phyloP scores from a whole-genome alignment of 1,284 basidiomycete species.

The Lentinus polychrous region DNA sequence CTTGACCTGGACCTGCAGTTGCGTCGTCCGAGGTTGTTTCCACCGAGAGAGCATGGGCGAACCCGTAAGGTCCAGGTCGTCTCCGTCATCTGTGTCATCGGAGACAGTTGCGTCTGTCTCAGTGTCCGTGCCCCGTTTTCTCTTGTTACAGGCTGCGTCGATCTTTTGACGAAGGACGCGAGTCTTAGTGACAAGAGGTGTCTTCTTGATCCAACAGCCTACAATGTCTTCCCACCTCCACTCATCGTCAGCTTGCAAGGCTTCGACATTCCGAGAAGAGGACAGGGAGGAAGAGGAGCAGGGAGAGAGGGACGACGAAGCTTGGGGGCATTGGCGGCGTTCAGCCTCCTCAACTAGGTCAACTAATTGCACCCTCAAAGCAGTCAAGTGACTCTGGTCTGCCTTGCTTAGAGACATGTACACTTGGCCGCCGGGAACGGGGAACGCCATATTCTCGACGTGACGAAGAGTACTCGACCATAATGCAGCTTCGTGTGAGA shows the following conservation, averaged over 20 bases:
- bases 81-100: slow-evolving; percentile 7
- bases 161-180: too few relatives aligned
- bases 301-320: too few relatives aligned
- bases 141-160: too few relatives aligned
- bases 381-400: slow-evolving; percentile 18
- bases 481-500: slow-evolving; percentile 18
- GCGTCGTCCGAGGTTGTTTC: not conserved
- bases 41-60: not conserved
- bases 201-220: slow-evolving; percentile 33
- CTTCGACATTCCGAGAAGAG: slow-evolving; percentile 6
- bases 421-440: slow-evolving; percentile 10
- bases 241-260: slow-evolving; percentile 12
- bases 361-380: slow-evolving; percentile 31
- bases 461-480: slow-evolving; percentile 44
- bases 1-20: not conserved
- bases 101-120: not conserved
- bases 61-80: not conserved
- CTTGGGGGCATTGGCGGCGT: slow-evolving; percentile 29
- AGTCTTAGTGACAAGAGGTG: slow-evolving; percentile 17
- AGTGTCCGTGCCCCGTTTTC: too few relatives aligned
- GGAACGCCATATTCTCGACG: slow-evolving; percentile 31
- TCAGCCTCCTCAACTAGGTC: slow-evolving; percentile 44
- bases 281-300: not conserved
- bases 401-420: slow-evolving; percentile 8
- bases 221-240: slow-evolving; percentile 43